Percentiles rank a stretch among this genome's conserved stretches.
phyloP scores from a whole-genome alignment of 345 rosid species.

The Eucalyptus decipiens region DNA sequence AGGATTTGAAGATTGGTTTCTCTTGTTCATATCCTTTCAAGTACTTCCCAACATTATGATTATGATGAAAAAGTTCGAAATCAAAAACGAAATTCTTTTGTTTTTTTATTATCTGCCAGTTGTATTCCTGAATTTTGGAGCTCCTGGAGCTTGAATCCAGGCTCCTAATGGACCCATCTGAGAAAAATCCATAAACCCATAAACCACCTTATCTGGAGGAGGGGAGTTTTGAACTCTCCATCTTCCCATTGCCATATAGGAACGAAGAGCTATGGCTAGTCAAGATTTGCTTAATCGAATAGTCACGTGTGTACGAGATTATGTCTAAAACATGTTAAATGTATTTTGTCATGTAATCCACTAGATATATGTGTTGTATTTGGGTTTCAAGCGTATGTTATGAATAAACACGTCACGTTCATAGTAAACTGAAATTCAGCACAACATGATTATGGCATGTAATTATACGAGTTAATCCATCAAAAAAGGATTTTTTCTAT shows the following conservation, averaged over 20 bases:
- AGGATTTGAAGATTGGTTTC: not conserved
- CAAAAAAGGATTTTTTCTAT: not conserved
- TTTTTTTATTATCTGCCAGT: too few relatives aligned
- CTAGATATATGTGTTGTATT: not conserved
- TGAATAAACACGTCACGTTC: not conserved
- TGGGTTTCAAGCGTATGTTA: not conserved
- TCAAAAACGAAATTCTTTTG: too few relatives aligned
- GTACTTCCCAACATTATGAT: not conserved
- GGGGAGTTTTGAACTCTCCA: rapidly evolving
- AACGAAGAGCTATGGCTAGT: not conserved
- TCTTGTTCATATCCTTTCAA: not conserved
- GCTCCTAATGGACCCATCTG: not conserved
- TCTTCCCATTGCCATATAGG: not conserved
- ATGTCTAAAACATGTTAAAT: not conserved
- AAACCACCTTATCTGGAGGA: not conserved
- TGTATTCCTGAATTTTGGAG: too few relatives aligned
- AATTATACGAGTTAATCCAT: not conserved
- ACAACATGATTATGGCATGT: not conserved
- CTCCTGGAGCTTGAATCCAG: too few relatives aligned
- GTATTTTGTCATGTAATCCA: not conserved
- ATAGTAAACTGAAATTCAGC: not conserved
- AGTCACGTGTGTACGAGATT: not conserved
- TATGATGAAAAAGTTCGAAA: not conserved
- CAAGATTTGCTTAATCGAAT: too few relatives aligned
- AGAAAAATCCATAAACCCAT: not conserved